Conservation (phyloP, 768 basidiomycete species). For the Leccinum ochraceum region DNA sequence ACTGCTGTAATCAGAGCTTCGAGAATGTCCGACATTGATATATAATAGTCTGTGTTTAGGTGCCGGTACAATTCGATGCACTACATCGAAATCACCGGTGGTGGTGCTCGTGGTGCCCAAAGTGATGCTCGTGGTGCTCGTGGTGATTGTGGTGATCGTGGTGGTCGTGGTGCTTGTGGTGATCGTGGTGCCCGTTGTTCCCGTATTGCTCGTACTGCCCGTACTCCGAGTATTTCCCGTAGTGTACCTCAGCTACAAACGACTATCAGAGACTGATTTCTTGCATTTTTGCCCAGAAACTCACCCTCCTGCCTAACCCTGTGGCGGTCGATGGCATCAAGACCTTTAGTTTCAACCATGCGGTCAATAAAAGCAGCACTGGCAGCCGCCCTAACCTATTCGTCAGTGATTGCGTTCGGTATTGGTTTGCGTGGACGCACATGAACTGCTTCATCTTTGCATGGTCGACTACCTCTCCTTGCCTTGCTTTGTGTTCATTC, state of each 20-base stretch:
- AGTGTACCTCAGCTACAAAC: slow-evolving; percentile 9
- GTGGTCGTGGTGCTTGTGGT: not conserved
- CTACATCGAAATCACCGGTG: not conserved
- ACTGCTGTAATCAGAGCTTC: not conserved
- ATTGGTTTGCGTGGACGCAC: slow-evolving; percentile 38
- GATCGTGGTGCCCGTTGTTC: not conserved
- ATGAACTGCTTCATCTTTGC: slow-evolving; percentile 51
- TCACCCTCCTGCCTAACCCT: slow-evolving; percentile 43
- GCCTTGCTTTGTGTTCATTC: slow-evolving; percentile 48
- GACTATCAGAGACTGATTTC: slow-evolving; percentile 1
- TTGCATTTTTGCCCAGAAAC: not conserved
- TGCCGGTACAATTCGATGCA: not conserved
- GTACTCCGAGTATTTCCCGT: not conserved
- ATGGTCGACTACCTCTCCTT: slow-evolving; percentile 54
- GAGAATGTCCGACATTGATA: not conserved
- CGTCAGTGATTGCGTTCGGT: not conserved
- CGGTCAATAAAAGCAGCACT: slow-evolving; percentile 54
- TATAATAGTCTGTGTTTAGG: slow-evolving; percentile 8
- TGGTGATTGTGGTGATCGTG: not conserved
- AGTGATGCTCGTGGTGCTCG: not conserved
- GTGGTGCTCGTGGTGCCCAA: not conserved
- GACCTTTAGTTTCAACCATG: slow-evolving; percentile 59
- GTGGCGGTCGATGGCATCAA: slow-evolving; percentile 46
- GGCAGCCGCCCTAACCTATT: slow-evolving; percentile 49
- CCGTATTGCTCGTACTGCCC: not conserved